A percentile compares a stretch with the other conserved stretches of the same genome.
Conservation (phyloP, 2,329 filamentous ascomycete genomes). For the Elsinoe australis region DNA sequence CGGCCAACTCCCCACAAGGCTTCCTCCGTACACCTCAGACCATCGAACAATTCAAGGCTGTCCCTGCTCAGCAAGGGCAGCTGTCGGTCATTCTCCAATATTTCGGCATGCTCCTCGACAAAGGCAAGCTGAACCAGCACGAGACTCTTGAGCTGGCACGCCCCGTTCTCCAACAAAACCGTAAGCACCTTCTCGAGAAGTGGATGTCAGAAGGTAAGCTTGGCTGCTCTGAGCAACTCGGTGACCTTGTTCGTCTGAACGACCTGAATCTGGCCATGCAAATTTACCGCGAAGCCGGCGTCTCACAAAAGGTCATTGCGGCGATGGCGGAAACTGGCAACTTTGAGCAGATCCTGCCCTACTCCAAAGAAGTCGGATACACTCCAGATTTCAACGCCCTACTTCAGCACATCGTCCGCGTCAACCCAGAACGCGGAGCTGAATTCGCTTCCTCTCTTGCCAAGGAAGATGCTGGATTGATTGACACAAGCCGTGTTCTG, state of each 20-base stretch:
- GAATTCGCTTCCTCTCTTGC: slow-evolving; percentile 92
- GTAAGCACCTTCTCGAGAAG: slow-evolving; percentile 94
- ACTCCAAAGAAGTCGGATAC: slow-evolving; percentile 76
- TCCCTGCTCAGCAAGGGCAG: slow-evolving; percentile 71
- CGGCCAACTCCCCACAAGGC: slow-evolving; percentile 89
- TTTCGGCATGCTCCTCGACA: slow-evolving; percentile 94
- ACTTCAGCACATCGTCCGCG: slow-evolving; percentile 82
- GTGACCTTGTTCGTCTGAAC: slow-evolving; percentile 84
- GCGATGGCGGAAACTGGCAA: slow-evolving; percentile 92
- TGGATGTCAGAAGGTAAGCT: slow-evolving; percentile 97
- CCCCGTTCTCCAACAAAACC: slow-evolving; percentile 84
- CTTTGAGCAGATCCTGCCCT: slow-evolving; percentile 93
- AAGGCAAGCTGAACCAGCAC: slow-evolving; percentile 83
- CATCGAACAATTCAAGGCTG: slow-evolving; percentile 88
- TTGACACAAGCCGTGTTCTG: slow-evolving; percentile 89
- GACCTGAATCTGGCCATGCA: slow-evolving; percentile 79
- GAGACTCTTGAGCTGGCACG: slow-evolving; percentile 91
- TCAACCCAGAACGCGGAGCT: slow-evolving; percentile 85
- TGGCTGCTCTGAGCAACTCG: slow-evolving; percentile 90
- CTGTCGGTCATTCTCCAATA: slow-evolving; percentile 95
- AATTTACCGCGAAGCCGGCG: slow-evolving; percentile 86
- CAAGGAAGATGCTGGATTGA: slow-evolving; percentile 77
- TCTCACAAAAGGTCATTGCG: slow-evolving; percentile 88
- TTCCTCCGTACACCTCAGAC: slow-evolving; percentile 92
- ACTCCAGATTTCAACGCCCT: slow-evolving; percentile 92